Evolutionary conservation across 2,329 filamentous ascomycete genomes (phyloP), one percentile per base, ranked within the genome.

Genomic region (Fusarium nematophilum): DNA sequence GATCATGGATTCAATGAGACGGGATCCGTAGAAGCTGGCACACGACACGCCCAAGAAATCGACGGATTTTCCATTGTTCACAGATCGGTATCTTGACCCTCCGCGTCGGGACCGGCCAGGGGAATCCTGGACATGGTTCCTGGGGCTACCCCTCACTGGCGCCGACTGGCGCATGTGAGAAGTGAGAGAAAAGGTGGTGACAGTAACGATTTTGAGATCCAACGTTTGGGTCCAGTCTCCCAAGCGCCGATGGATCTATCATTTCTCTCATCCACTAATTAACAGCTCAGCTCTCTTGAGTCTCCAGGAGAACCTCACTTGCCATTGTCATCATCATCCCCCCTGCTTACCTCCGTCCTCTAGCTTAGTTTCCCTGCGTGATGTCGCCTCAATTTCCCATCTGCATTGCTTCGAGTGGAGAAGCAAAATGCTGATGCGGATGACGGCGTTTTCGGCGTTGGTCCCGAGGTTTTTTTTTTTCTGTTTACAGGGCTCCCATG

Each of bases 101-200:
- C 49, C 58, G 61, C 30, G 53, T 52, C 57, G 52, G 52, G 53
- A 65, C 56, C 55, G 54, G 38, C 57, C 62, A 68, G 66, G 66
- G 66, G 57, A 11, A 65, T 62, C 67, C 66, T 54, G 54, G 66
- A 40, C 37, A 21, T 48, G 50, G 66, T 69, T 69, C 67, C 67
- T 68, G 65, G 66, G 65, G 55, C 66, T 66, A 67, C 62, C 66
- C 64, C 65, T 69, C 66, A 65, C 56, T 66, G 55, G 66, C 57
- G 57, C 46, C 46, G 39, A 36, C 38, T 15, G 53, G 59, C 40
- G 61, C 45, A 63, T 64, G 57, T 60, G 59, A 67, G 64, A 63
- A 64, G 57, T 65, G 57, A 62, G 62, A 36, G 45, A 64, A 59
- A 57, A 56, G 62, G 38, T 64, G 47, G 51, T 66, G 64, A 66